Base-by-base conservation (phyloP, 352 stramenopile species). In the Phytophthora constricta region DNA sequence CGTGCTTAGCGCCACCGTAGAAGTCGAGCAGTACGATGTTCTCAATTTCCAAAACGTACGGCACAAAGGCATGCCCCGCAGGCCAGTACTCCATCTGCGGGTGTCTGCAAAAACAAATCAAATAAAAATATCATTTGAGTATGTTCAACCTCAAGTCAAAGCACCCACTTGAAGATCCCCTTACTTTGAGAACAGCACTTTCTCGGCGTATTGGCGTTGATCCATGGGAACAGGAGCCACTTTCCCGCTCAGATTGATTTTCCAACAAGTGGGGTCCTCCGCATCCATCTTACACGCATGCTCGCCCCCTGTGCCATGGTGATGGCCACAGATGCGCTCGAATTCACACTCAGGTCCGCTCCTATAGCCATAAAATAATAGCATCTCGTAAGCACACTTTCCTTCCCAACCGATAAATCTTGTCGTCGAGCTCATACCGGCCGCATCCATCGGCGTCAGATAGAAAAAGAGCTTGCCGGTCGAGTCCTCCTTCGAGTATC, bases 381-480 rank as follows among this genome's bases (percentile, higher is more conserved):
- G 37, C n/a, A 9, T 34, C 20, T 16, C 13, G 27, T 11, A 19
- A 54, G 25, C 46, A 54, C 22, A 8, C 11, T 28, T 33, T 23
- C 23, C 11, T 50, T 14, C 19, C 41, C 19, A 25, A 4, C 42
- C 19, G 23, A 26, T 10, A 20, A 25, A 23, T 52, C 14, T 26
- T 4, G 45, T 14, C 17, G 46, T 47, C 39, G 7, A 28, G 43
- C n/a, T 25, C 60, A 34, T 68, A 82, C 74, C 79, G 19, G 77
- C 37, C 43, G 61, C 50, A 69, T 91, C 86, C 72, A 89, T 62
- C 17, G 53, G 46, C 19, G 82, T 91, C 22, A 91, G 63, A 65
- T 90, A 93, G 56, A 93, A 91, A 63, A 83, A 93, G 3, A 93
- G 34, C 34, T 87, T 70, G 19, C 83, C 83, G 14, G 81, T 92